These are phyloP conservation scores for Chamaenerion angustifolium DNA, from an alignment of 345 rosid genomes.

Conservation along the genomic window DNA sequence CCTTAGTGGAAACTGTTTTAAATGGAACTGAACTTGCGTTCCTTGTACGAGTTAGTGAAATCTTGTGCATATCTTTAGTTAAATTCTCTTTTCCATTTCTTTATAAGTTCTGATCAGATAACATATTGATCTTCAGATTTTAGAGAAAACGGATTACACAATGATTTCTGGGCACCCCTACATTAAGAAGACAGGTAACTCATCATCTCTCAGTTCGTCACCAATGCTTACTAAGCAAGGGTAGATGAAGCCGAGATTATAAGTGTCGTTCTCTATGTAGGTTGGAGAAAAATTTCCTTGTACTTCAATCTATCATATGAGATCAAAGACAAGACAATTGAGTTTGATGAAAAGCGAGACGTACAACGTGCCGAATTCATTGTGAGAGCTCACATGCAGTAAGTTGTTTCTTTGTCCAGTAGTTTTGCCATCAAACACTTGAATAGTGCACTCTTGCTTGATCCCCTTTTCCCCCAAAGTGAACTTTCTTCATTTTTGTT, in stretches of 20 bases:
- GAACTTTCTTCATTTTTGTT: constrained; percentile 2
- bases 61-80: no score
- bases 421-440: not conserved
- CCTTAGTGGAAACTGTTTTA: no score
- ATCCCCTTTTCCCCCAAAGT: not conserved
- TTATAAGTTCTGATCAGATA: not conserved
- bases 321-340: constrained; percentile 80
- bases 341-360: constrained; percentile 72
- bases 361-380: constrained; percentile 89
- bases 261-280: constrained; percentile 20
- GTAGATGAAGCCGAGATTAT: constrained; percentile 6
- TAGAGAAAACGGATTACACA: constrained; percentile 80
- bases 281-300: constrained; percentile 96
- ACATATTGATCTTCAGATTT: constrained; percentile 38
- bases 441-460: not conserved
- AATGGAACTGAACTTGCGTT: no score
- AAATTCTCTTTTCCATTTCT: no score
- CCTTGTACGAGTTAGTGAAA: no score
- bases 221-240: not conserved
- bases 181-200: constrained; percentile 82
- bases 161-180: constrained; percentile 77
- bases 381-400: constrained; percentile 87
- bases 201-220: not conserved
- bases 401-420: constrained; percentile 16
- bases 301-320: constrained; percentile 86